Evolutionary conservation across 495 filamentous ascomycete species (phyloP), one percentile per base, ranked within the genome.

Genomic region (Penicillium odoratum): DNA sequence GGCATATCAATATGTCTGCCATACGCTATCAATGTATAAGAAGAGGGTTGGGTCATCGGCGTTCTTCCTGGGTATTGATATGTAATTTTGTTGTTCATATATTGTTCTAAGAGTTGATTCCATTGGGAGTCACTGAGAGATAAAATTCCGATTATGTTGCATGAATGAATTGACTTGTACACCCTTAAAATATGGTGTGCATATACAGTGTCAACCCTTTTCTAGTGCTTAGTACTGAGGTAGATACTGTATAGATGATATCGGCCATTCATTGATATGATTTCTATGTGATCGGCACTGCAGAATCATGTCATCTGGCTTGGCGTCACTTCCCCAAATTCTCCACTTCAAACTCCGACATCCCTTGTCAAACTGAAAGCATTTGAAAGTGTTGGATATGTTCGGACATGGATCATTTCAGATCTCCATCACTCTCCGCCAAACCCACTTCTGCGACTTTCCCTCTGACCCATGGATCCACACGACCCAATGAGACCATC

Each of bases 381-480:
- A 38, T 2, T 10, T 13, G 15, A 16, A 40, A 40, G 10, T 40
- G 15, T 13, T 7, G n/a, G 38, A 51, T 25, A 59, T 55, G 58
- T 51, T 45, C 49, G 47, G 31, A 55, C 16, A 73, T 74, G 71
- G 71, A 75, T 13, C 31, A 51, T 7, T 53, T 57, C 18, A 47
- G 57, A 33, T 59, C 57, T 46, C 55, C 44, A 29, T 52, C 55
- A 21, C 38, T 40, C 38, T 40, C 38, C 38, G 11, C 38, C 5
- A 40, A 40, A 40, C 38, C 38, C 38, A n/a, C 51, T 40, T 57
- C 67, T 25, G 63, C 66, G 25, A 62, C 59, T 28, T 62, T 56
- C 47, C 62, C 64, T 34, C 52, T 62, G 40, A 69, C 59, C 74
- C 70, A 70, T 66, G 69, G 69, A 34, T 69, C 69, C 33, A 36